Conservation (phyloP, 73 alveolate genomes). For the Paramecium sexaurelia region DNA sequence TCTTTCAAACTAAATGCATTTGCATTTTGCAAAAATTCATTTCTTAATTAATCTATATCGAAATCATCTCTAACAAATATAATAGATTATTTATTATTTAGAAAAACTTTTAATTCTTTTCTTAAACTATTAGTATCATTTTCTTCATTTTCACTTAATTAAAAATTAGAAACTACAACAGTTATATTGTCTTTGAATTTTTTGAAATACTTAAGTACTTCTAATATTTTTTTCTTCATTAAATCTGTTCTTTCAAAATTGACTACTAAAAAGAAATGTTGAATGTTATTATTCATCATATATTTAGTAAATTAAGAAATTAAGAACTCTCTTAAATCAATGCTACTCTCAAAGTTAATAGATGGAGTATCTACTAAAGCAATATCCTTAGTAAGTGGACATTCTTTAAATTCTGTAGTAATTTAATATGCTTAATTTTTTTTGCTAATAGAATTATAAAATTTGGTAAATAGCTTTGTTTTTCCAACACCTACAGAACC, state of each 20-base stretch:
- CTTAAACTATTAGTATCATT: background rate
- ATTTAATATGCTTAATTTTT: background rate
- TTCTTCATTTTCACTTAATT: background rate
- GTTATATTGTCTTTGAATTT: background rate
- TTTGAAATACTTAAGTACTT: background rate
- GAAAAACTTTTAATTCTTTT: background rate
- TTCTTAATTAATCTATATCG: background rate
- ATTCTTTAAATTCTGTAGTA: background rate
- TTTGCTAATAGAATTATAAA: background rate
- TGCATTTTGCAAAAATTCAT: background rate
- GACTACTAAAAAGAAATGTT: background rate
- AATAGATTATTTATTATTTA: background rate
- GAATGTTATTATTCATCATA: background rate
- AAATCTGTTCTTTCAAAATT: constrained; percentile 22
- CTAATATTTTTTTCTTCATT: background rate
- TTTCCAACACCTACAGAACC: constrained; percentile 14
- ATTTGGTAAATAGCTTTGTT: background rate
- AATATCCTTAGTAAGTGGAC: background rate
- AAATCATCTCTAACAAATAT: background rate
- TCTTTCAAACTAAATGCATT: background rate
- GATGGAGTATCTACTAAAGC: background rate
- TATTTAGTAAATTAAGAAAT: background rate
- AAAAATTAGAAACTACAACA: background rate
- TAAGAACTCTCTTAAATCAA: background rate
- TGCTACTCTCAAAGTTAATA: background rate